Conservation (phyloP, 2,329 filamentous ascomycete species). For the Chaetomiaceae sp. region DNA sequence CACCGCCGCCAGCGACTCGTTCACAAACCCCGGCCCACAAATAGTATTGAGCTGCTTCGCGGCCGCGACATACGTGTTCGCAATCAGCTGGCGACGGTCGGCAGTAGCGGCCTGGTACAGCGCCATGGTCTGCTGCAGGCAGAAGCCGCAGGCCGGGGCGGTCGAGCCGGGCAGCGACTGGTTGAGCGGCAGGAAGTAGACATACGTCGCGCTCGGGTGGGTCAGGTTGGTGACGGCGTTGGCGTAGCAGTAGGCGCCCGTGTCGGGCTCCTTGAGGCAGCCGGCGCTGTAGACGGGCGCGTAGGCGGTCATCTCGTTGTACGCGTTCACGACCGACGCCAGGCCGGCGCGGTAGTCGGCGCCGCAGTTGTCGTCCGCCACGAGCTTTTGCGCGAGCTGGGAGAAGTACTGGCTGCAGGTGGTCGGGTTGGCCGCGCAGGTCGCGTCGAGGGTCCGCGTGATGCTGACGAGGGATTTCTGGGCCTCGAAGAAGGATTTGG, state of each 20-base stretch:
- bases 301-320: constrained; percentile 71
- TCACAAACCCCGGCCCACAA: constrained; percentile 54
- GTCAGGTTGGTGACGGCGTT: constrained; percentile 73
- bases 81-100: constrained; percentile 60
- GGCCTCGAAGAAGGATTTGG: constrained; percentile 75
- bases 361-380: constrained; percentile 58
- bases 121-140: constrained; percentile 73
- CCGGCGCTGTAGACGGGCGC: constrained; percentile 70
- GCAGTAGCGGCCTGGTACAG: constrained; percentile 66
- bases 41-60: constrained; percentile 66
- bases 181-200: constrained; percentile 83
- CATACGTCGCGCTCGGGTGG: constrained; percentile 64
- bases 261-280: constrained; percentile 64
- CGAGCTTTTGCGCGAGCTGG: constrained; percentile 59
- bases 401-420: constrained; percentile 62
- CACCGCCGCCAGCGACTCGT: constrained; percentile 43
- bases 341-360: constrained; percentile 63
- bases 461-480: constrained; percentile 65
- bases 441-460: constrained; percentile 69
- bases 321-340: constrained; percentile 65
- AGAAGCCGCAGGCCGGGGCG: constrained; percentile 68
- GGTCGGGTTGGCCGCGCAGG: constrained; percentile 63
- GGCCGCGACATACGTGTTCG: constrained; percentile 61
- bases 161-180: constrained; percentile 59
- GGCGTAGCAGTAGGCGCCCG: constrained; percentile 71